phyloP scores from a whole-genome alignment of 768 basidiomycete species.

The Lentinus brumalis region DNA sequence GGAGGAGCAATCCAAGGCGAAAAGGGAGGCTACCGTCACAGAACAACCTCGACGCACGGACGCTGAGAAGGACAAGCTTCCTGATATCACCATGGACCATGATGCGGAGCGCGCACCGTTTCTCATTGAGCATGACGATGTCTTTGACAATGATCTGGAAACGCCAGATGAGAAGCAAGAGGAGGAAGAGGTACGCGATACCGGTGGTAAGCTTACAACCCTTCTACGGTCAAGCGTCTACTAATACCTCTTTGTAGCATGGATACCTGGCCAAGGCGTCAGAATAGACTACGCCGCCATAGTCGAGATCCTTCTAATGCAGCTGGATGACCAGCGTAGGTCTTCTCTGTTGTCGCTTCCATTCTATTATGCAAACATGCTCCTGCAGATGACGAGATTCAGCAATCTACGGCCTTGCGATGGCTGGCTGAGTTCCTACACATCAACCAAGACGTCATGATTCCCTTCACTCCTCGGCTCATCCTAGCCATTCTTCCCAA shows the following conservation, averaged over 20 bases:
- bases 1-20: conserved; percentile 54
- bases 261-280: conserved; percentile 94
- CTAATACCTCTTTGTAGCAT: conserved; percentile 50
- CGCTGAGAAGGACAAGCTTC: conserved; percentile 49
- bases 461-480: conserved; percentile 91
- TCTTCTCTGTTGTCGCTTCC: conserved; percentile 15
- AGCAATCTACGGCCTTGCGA: conserved; percentile 89
- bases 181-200: conserved; percentile 58
- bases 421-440: conserved; percentile 92
- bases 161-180: conserved; percentile 39
- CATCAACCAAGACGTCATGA: conserved; percentile 89
- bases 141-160: conserved; percentile 23
- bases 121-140: conserved; percentile 50
- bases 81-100: conserved; percentile 59
- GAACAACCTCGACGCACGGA: conserved; percentile 48
- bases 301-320: conserved; percentile 88
- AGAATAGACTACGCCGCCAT: conserved; percentile 89
- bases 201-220: conserved; percentile 54
- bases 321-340: conserved; percentile 83
- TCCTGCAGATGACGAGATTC: conserved; percentile 83
- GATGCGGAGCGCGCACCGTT: conserved; percentile 58
- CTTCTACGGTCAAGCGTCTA: not conserved
- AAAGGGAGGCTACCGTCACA: conserved; percentile 38
- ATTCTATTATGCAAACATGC: not conserved
- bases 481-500: conserved; percentile 93